Base-by-base conservation (phyloP, 2,329 filamentous ascomycete genomes). In the Fusarium sterilihyphosum region DNA sequence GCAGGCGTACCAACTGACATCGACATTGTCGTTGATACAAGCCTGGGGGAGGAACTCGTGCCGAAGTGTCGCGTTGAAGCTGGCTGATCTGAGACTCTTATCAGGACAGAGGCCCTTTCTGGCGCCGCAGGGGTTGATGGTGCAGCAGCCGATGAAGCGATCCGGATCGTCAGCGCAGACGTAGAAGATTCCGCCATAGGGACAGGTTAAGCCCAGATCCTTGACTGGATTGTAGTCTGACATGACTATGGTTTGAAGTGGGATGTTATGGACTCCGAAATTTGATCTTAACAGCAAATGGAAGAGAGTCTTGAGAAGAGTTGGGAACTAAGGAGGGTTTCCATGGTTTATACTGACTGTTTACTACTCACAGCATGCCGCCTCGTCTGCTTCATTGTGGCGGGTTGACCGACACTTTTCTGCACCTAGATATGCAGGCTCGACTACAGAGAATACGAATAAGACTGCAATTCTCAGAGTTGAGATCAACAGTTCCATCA, bases 121-220 rank as follows among this genome's bases (percentile, higher is more conserved):
- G 16, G 46, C 43, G 18, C 67, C 58, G 50, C 83, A 85, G 2
- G 83, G 81, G 64, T 83, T 78, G 33, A 68, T 73, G 17, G 67
- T 73, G 54, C 84, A 86, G 71, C 84, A 86, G 18, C 84, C 85
- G 46, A 86, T 62, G 72, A 85, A 86, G 37, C 80, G 80, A 7
- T 66, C 44, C 1, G 73, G 70, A 38, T 79, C 79, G 4, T 77
- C 74, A 8, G 68, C 49, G 71, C 84, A 85, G 64, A 84, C 76
- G 77, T 85, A 85, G 41, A 85, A 84, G 11, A 63, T 41, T 31
- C 82, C 80, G 8, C 77, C 78, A 4, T 58, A 63, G 1, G 80
- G 80, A 47, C 84, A 85, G 10, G 65, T 66, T 0, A 83, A 69
- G 20, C 78, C 82, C 4, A 83, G 46, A 5, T 61, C 57, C 18